Percentiles rank a stretch among this genome's conserved stretches.
Conservation (phyloP, 2,329 filamentous ascomycete species). For the Sphaerostilbella broomeana region DNA sequence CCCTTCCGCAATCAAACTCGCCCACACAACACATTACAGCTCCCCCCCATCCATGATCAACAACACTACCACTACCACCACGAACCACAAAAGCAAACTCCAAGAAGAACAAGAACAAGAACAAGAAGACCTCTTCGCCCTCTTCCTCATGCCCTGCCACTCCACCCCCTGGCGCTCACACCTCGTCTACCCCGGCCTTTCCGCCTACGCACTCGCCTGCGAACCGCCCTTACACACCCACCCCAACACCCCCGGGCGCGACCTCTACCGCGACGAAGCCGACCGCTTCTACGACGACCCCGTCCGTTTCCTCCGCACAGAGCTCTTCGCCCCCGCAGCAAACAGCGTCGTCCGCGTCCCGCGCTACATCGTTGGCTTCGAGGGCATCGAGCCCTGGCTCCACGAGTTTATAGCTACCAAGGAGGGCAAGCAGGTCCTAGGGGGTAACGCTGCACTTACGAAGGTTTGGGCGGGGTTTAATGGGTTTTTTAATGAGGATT, state of each 20-base stretch:
- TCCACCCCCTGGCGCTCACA: constrained; percentile 92
- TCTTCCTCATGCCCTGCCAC: constrained; percentile 93
- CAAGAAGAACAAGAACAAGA: too few species aligned
- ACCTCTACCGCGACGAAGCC: constrained; percentile 76
- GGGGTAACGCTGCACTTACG: constrained; percentile 33
- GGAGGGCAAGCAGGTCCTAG: constrained; percentile 33
- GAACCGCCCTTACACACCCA: constrained; percentile 71
- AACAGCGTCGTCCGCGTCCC: constrained; percentile 31
- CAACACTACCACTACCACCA: constrained; percentile 7
- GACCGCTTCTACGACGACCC: constrained; percentile 78
- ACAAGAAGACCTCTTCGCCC: constrained; percentile 52
- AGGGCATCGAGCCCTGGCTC: constrained; percentile 47
- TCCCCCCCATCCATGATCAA: constrained; percentile 23
- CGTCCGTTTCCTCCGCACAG: constrained; percentile 45
- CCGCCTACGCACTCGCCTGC: constrained; percentile 81
- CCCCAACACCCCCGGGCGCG: constrained; percentile 54
- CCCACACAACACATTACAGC: constrained; percentile 15
- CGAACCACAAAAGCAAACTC: too few species aligned
- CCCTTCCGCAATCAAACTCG: constrained; percentile 24
- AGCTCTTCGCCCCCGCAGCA: constrained; percentile 37
- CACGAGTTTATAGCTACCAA: constrained; percentile 37
- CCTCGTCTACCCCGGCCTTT: constrained; percentile 65
- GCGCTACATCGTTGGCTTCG: constrained; percentile 55
- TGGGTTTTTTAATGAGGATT: constrained; percentile 57
- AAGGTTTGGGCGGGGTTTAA: constrained; percentile 54